Conservation (phyloP, 2,329 filamentous ascomycete genomes). For the Bipolaris victoriae region DNA sequence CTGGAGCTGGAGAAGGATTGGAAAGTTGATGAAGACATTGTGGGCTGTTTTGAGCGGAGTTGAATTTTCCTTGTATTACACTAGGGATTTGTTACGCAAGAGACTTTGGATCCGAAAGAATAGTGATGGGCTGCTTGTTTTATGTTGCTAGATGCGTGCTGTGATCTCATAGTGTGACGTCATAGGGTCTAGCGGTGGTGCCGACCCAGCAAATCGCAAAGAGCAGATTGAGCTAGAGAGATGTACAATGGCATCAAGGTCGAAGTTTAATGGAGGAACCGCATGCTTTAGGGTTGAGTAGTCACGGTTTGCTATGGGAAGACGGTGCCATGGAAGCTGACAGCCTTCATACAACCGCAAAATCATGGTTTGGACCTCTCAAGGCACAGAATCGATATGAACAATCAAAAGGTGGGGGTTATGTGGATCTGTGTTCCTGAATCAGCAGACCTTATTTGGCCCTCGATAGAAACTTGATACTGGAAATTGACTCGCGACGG, state of each 20-base stretch:
- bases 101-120: neutral
- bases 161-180: conserved; percentile 25
- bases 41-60: conserved; percentile 7
- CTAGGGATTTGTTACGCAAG: neutral
- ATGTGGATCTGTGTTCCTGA: too few relatives aligned
- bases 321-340: neutral
- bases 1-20: conserved; percentile 36
- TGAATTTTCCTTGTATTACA: neutral
- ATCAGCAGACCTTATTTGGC: too few relatives aligned
- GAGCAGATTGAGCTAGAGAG: too few relatives aligned
- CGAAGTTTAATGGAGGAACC: neutral
- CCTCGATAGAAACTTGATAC: too few relatives aligned
- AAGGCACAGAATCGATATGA: too few relatives aligned
- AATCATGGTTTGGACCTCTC: too few relatives aligned
- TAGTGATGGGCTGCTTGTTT: neutral
- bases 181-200: conserved; percentile 3
- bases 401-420: too few relatives aligned
- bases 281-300: neutral
- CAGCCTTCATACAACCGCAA: too few relatives aligned
- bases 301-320: neutral
- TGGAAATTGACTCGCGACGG: too few relatives aligned
- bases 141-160: conserved; percentile 1
- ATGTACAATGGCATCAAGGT: neutral
- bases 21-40: conserved; percentile 28
- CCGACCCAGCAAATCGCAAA: neutral